Percentiles rank a stretch among this genome's conserved stretches.
These are phyloP conservation scores for Saussurea involucrata DNA, from an alignment of 129 eudicot species.

Conservation along the genomic window DNA sequence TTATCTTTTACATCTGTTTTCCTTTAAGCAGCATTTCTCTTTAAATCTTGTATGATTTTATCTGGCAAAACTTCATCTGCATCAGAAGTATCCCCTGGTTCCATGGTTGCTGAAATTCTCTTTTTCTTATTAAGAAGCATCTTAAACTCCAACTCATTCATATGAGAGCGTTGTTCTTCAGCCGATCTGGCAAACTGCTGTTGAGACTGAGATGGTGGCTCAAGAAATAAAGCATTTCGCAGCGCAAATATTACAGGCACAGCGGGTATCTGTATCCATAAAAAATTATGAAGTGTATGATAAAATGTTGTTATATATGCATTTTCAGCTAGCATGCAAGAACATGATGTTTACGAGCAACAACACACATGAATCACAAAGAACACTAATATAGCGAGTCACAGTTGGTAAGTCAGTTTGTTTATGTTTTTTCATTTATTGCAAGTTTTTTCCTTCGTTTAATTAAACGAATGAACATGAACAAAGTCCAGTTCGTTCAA, in stretches of 20 bases:
- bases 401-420: no score
- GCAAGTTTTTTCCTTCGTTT: no score
- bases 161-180: conserved; percentile 76
- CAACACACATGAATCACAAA: not conserved
- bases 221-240: conserved; percentile 72
- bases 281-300: not conserved
- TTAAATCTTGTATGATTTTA: conserved; percentile 11
- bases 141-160: conserved; percentile 62
- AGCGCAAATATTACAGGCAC: conserved; percentile 80
- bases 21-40: conserved; percentile 26
- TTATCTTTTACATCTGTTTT: conserved; percentile 45
- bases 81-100: conserved; percentile 34
- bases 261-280: conserved; percentile 63
- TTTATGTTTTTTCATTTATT: no score
- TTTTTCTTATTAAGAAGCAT: conserved; percentile 41
- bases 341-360: not conserved
- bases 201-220: conserved; percentile 67
- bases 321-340: not conserved
- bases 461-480: no score
- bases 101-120: conserved; percentile 23
- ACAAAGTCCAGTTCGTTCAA: no score
- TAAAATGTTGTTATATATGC: not conserved
- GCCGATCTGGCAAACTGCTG: conserved; percentile 59
- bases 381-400: not conserved
- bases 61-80: conserved; percentile 35